Base-by-base conservation (phyloP, 106 monocot species). In the Narthecium ossifragum region DNA sequence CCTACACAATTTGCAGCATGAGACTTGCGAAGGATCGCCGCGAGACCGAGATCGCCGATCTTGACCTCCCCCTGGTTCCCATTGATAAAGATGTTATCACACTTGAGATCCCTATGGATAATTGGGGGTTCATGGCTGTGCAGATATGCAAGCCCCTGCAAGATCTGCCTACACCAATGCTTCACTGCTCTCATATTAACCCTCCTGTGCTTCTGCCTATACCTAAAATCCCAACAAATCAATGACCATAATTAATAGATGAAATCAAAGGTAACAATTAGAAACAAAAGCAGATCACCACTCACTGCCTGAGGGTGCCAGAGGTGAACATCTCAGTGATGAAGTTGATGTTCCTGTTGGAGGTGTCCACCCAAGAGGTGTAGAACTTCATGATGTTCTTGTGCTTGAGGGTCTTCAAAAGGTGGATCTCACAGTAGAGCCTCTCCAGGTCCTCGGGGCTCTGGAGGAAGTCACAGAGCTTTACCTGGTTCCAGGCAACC, bases 71-170 rank as follows among this genome's bases (percentile, higher is more conserved):
- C 90, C 31, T 84, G 90, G 25, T 98, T 98, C 6, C 96, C 96
- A 74, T 98, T 98, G 41, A 98, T 84, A 81, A 98, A 98, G 50
- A 98, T 90, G 62, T 98, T 98, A 60, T 98, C 96, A 57, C 96
- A 98, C 71, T 98, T 98, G 63, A 98, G 84, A 57, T 90, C 96
- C 52, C 90, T 65, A 50, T 98, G 96, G 49, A 98, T 98, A 18
- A 98, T 78, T 4, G 90, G 96, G 8, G 96, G 96, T 23, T 98
- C 81, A 51, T 84, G 96, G 59, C 86, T 77, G 58, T 98, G 96
- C 34, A 98, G 86, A 43, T 90, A 98, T 15, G 78, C 62, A 27
- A 98, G 78, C 11, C 90, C 96, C 18, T 46, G 84, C 32, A 98
- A 68, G 66, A 98, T 98, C 64, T 98, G 96, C 60, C 80, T 73